phyloP scores from a whole-genome alignment of 371 early-diverging fungal genomes.

The Mucor velutinosus region DNA sequence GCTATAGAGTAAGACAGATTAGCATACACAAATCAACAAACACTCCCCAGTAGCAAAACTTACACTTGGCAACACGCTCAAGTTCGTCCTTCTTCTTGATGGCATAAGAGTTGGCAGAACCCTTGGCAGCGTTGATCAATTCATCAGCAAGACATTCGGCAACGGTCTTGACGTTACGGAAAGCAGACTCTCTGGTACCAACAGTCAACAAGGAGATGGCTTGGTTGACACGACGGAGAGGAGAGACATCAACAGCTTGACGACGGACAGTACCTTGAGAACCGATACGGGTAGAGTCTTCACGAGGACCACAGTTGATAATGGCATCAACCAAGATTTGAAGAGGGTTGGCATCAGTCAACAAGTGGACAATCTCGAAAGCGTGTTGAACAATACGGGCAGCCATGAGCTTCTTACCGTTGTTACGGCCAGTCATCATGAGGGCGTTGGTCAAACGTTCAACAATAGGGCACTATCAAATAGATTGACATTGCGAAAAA shows the following conservation, averaged over 20 bases:
- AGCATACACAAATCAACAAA: neutral
- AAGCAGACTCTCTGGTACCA: slow-evolving; percentile 68
- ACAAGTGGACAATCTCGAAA: slow-evolving; percentile 98
- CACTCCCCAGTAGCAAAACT: slow-evolving; percentile 5
- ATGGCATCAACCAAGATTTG: slow-evolving; percentile 99
- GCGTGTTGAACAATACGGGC: slow-evolving; percentile 99
- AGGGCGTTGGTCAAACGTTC: slow-evolving; percentile 99
- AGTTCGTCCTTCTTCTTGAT: slow-evolving; percentile 99
- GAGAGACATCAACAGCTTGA: slow-evolving; percentile 99
- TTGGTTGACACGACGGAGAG: slow-evolving; percentile 99
- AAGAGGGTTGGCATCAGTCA: slow-evolving; percentile 99
- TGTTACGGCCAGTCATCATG: slow-evolving; percentile 99
- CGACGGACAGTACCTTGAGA: slow-evolving; percentile 99
- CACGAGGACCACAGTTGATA: slow-evolving; percentile 99
- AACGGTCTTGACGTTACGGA: slow-evolving; percentile 37
- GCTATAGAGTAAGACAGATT: slow-evolving; percentile 6
- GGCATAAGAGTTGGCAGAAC: slow-evolving; percentile 98
- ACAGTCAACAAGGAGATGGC: slow-evolving; percentile 96
- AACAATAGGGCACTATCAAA: slow-evolving; percentile 93
- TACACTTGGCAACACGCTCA: slow-evolving; percentile 72
- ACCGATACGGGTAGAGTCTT: slow-evolving; percentile 99
- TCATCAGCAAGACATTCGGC: slow-evolving; percentile 99
- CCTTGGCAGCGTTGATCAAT: slow-evolving; percentile 99
- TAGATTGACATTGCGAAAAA: slow-evolving; percentile 9
- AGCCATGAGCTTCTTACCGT: slow-evolving; percentile 99